Percentiles rank a stretch among this genome's conserved stretches.
These are phyloP conservation scores for Monosporascus sp. DNA, from an alignment of 2,329 filamentous ascomycete species.

Conservation along the genomic window DNA sequence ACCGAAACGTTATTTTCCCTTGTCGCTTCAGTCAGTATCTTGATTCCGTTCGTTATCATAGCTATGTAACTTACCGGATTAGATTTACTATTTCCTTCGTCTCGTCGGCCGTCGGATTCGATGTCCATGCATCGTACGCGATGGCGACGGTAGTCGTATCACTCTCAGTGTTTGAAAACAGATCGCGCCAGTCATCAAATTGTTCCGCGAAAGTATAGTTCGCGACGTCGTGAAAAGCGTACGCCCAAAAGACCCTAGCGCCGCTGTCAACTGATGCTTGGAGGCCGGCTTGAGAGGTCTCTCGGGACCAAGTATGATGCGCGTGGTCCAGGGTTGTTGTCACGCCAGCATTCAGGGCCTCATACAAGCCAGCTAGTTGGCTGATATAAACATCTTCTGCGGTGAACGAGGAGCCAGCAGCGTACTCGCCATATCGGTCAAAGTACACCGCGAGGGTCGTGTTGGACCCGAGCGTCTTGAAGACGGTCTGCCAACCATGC, in stretches of 20 bases:
- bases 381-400: constrained; percentile 42
- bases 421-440: constrained; percentile 32
- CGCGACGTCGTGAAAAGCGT: constrained; percentile 33
- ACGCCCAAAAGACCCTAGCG: constrained; percentile 43
- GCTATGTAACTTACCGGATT: constrained; percentile 20
- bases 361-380: constrained; percentile 42
- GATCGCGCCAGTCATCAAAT: constrained; percentile 33
- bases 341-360: constrained; percentile 48
- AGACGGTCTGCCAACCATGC: constrained; percentile 52
- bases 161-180: constrained; percentile 24
- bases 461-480: constrained; percentile 49
- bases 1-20: constrained; percentile 37
- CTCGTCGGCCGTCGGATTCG: constrained; percentile 19
- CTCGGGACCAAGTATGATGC: constrained; percentile 41
- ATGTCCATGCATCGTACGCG: constrained; percentile 36
- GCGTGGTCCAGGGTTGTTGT: constrained; percentile 51
- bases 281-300: constrained; percentile 38
- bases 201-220: constrained; percentile 32
- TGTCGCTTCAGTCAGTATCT: not conserved
- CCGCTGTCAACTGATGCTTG: constrained; percentile 44
- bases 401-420: constrained; percentile 27
- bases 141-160: constrained; percentile 34
- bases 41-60: not conserved
- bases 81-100: constrained; percentile 28
- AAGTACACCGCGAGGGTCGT: constrained; percentile 46